Base-by-base conservation (phyloP, 106 monocot species). In the Acanthochlamys bracteata region DNA sequence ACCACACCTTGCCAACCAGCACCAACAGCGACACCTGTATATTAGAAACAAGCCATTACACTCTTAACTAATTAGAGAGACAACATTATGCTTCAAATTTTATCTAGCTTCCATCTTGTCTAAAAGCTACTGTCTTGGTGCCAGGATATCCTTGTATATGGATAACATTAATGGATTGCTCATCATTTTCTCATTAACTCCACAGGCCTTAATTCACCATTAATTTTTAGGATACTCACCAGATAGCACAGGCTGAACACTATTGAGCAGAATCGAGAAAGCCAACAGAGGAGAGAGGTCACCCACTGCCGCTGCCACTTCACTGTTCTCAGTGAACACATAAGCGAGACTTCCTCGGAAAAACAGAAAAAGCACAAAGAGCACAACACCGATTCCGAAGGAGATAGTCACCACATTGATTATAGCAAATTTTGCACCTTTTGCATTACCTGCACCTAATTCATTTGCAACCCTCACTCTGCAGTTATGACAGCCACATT, bases 1-100 rank as follows among this genome's bases (percentile, higher is more conserved):
- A 95, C 80, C 41, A 73, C 39, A 12, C 74, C 62, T 61, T 95
- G 95, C 95, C 86, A 80, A 19, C 95, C 95, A 8, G 87, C 79
- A 15, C 95, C 95, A 41, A 87, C 63, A 25, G 90, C 90, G 57
- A 95, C 90, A 17, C 95, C 95, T 95, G 71, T n/a, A n/a, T n/a
- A n/a, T n/a, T n/a, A n/a, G n/a, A n/a, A n/a, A n/a, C n/a, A n/a
- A n/a, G n/a, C n/a, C n/a, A n/a, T n/a, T n/a, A n/a, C n/a, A n/a
- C n/a, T n/a, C n/a, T n/a, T n/a, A n/a, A n/a, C n/a, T n/a, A n/a
- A n/a, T n/a, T n/a, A n/a, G n/a, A n/a, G n/a, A n/a, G n/a, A n/a
- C n/a, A n/a, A n/a, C n/a, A n/a, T n/a, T n/a, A n/a, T n/a, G n/a
- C n/a, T n/a, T n/a, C n/a, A n/a, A n/a, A n/a, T n/a, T n/a, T n/a